Conservation (phyloP, 139 green algal species). For the Chlamydomonas asymmetrica region DNA sequence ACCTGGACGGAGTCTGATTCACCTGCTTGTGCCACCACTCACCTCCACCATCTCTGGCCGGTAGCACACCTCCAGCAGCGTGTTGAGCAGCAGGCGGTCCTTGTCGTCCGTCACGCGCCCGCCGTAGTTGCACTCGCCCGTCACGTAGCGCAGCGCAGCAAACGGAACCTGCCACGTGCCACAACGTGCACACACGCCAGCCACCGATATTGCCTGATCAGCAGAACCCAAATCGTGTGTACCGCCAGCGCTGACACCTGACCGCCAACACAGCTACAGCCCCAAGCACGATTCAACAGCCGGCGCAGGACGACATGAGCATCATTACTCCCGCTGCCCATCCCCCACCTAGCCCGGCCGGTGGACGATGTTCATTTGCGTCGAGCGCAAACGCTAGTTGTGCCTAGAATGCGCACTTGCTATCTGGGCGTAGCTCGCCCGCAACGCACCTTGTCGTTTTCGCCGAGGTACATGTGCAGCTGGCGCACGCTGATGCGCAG, state of each 20-base stretch:
- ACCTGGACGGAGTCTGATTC: too few relatives aligned
- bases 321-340: too few relatives aligned
- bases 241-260: too few relatives aligned
- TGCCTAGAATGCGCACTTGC: too few relatives aligned
- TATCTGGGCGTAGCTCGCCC: too few relatives aligned
- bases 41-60: slow-evolving; percentile 50
- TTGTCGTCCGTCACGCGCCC: slow-evolving; percentile 80
- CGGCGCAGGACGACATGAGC: too few relatives aligned
- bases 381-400: background rate
- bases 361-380: background rate
- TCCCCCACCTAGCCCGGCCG: background rate
- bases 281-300: too few relatives aligned
- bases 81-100: slow-evolving; percentile 70
- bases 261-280: too few relatives aligned
- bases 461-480: slow-evolving; percentile 74
- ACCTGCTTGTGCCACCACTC: too few relatives aligned
- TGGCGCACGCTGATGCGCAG: slow-evolving; percentile 68
- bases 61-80: slow-evolving; percentile 61
- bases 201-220: too few relatives aligned
- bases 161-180: slow-evolving; percentile 54
- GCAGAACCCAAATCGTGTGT: too few relatives aligned
- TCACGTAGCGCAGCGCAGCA: slow-evolving; percentile 67
- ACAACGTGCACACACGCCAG: too few relatives aligned
- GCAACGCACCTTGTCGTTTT: slow-evolving; percentile 47
- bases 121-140: slow-evolving; percentile 76